Conservation (phyloP, 805 yeast genomes). For the Yamadazyma endophytica region DNA sequence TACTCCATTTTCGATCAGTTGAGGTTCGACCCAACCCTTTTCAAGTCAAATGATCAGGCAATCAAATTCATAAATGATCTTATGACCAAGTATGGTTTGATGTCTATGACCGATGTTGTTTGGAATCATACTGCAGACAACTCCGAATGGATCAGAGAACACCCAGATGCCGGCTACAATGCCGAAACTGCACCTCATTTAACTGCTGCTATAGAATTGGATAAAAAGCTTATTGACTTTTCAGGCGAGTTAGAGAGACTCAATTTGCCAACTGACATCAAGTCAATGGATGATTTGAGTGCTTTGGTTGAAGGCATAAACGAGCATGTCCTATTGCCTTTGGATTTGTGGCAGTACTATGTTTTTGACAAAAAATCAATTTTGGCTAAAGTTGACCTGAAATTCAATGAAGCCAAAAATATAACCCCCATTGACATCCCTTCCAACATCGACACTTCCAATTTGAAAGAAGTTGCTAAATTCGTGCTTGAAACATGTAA, state of each 20-base stretch:
- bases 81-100: slow-evolving; percentile 53
- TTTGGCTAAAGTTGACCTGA: slow-evolving; percentile 31
- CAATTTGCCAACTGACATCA: slow-evolving; percentile 59
- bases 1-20: slow-evolving; percentile 88
- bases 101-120: slow-evolving; percentile 87
- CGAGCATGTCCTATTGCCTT: slow-evolving; percentile 57
- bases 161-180: slow-evolving; percentile 90
- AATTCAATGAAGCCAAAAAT: slow-evolving; percentile 26
- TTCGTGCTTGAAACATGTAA: slow-evolving; percentile 44
- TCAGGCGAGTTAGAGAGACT: slow-evolving; percentile 52
- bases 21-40: slow-evolving; percentile 63
- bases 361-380: slow-evolving; percentile 55
- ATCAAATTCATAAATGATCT: slow-evolving; percentile 43
- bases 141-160: slow-evolving; percentile 77
- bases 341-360: slow-evolving; percentile 86
- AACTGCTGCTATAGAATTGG: slow-evolving; percentile 79
- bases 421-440: slow-evolving; percentile 41
- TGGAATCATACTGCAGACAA: slow-evolving; percentile 94
- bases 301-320: slow-evolving; percentile 64
- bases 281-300: slow-evolving; percentile 50
- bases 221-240: slow-evolving; percentile 60
- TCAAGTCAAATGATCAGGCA: slow-evolving; percentile 54
- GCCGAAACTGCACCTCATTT: slow-evolving; percentile 86
- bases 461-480: slow-evolving; percentile 42
- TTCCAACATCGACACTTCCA: slow-evolving; percentile 28